These are phyloP conservation scores for Backusella parvicylindrica DNA, from an alignment of 192 early-diverging fungal species.

Conservation along the genomic window DNA sequence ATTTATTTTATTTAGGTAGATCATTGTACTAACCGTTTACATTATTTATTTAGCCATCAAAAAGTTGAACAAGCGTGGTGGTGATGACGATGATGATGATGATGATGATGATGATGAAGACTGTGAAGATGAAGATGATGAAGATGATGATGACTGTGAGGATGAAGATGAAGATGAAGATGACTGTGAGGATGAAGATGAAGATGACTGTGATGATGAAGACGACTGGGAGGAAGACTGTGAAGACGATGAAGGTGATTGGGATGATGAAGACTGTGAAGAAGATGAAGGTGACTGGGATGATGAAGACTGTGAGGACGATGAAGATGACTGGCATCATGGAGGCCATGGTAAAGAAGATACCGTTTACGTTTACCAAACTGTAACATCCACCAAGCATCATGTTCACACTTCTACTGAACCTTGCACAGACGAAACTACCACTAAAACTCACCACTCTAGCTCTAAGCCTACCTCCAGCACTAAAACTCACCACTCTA, in stretches of 20 bases:
- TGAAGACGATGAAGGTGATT: not conserved
- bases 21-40: not conserved
- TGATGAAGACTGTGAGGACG: not conserved
- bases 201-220: not conserved
- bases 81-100: not conserved
- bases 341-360: not conserved
- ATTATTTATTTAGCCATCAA: not conserved
- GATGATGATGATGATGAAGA: not conserved
- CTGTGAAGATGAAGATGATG: not conserved
- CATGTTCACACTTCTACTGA: not conserved
- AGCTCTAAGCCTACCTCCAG: not conserved
- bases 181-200: not conserved
- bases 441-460: not conserved
- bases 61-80: not conserved
- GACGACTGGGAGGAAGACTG: not conserved
- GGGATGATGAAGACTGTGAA: not conserved
- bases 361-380: slow-evolving; percentile 9
- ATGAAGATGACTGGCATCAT: not conserved
- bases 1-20: not conserved
- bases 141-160: not conserved
- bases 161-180: not conserved
- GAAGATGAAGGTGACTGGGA: not conserved
- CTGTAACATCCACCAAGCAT: not conserved
- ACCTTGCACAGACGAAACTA: too few species aligned
- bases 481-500: not conserved